Conservation (phyloP, 768 basidiomycete species). For the Pisolithus tinctorius region DNA sequence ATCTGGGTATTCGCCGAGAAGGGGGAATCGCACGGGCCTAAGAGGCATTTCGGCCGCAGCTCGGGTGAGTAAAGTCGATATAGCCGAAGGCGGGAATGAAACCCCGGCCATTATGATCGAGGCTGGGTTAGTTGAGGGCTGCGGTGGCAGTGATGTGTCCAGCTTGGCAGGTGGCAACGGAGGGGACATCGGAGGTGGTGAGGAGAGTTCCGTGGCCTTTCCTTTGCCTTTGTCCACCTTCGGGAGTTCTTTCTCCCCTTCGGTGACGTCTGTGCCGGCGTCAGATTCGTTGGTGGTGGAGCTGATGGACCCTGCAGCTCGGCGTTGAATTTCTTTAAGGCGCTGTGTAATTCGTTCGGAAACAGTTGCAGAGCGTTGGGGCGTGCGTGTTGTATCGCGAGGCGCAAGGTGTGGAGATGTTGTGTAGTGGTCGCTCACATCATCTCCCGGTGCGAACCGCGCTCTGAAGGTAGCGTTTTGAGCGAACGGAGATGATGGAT, state of each 20-base stretch:
- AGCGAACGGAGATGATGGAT: neutral
- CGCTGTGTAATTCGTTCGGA: conserved; percentile 83
- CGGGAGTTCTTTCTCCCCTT: conserved; percentile 32
- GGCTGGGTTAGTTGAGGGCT: conserved; percentile 36
- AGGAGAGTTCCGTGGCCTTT: conserved; percentile 47
- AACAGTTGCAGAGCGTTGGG: conserved; percentile 66
- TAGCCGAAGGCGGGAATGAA: conserved; percentile 51
- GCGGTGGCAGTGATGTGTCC: conserved; percentile 29
- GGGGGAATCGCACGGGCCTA: conserved; percentile 64
- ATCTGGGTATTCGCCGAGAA: conserved; percentile 79
- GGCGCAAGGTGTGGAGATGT: conserved; percentile 67
- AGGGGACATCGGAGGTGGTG: conserved; percentile 62
- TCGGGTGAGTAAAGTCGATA: conserved; percentile 64
- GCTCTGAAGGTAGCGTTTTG: conserved; percentile 41
- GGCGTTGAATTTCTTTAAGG: conserved; percentile 72
- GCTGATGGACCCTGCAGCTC: conserved; percentile 30
- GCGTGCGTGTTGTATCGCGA: conserved; percentile 37
- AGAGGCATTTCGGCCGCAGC: conserved; percentile 70
- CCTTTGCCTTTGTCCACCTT: conserved; percentile 85
- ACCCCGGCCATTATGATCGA: conserved; percentile 75
- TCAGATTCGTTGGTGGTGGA: conserved; percentile 20
- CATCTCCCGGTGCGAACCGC: conserved; percentile 76
- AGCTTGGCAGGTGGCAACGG: conserved; percentile 39
- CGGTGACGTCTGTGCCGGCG: conserved; percentile 16
- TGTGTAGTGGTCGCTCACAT: conserved; percentile 67